Evolutionary conservation across 2,329 filamentous ascomycete species (phyloP).

Genomic region (Shiraia bambusicola): DNA sequence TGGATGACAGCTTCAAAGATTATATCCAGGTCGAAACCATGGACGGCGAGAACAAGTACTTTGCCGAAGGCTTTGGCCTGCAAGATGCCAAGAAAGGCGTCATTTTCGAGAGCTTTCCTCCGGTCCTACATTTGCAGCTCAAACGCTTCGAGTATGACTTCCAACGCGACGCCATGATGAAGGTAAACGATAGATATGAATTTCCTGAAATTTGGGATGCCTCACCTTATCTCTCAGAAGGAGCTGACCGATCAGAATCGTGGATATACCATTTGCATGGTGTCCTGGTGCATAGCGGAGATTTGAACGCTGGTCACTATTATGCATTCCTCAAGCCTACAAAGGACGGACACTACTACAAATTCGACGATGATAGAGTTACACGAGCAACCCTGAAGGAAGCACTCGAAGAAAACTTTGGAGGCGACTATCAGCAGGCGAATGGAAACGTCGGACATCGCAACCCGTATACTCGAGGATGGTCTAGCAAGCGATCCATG

Average conservation of each 20-base stretch:
- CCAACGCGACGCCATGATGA: constrained; percentile 96
- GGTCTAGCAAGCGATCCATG: constrained; percentile 68
- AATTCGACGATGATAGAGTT: constrained; percentile 95
- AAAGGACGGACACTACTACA: constrained; percentile 93
- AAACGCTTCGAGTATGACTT: constrained; percentile 99
- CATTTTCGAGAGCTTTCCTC: constrained; percentile 93
- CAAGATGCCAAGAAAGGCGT: constrained; percentile 98
- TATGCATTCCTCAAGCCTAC: constrained; percentile 92
- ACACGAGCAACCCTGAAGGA: constrained; percentile 91
- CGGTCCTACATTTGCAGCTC: constrained; percentile 89
- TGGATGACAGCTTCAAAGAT: constrained; percentile 93
- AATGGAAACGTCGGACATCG: constrained; percentile 61
- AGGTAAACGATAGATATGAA: constrained; percentile 91
- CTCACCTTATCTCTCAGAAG: constrained; percentile 80
- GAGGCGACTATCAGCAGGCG: constrained; percentile 72
- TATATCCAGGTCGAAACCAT: constrained; percentile 96
- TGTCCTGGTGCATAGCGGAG: constrained; percentile 93
- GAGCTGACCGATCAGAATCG: constrained; percentile 82
- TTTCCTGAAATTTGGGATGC: constrained; percentile 85
- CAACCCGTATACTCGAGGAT: constrained; percentile 65
- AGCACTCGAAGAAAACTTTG: constrained; percentile 94
- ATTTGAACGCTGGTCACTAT: constrained; percentile 96
- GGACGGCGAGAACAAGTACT: constrained; percentile 98
- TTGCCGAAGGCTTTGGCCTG: constrained; percentile 84
- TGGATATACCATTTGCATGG: constrained; percentile 93